Evolutionary conservation across 179 eudicot genomes (phyloP).

Genomic region (Dionaea muscipula): DNA sequence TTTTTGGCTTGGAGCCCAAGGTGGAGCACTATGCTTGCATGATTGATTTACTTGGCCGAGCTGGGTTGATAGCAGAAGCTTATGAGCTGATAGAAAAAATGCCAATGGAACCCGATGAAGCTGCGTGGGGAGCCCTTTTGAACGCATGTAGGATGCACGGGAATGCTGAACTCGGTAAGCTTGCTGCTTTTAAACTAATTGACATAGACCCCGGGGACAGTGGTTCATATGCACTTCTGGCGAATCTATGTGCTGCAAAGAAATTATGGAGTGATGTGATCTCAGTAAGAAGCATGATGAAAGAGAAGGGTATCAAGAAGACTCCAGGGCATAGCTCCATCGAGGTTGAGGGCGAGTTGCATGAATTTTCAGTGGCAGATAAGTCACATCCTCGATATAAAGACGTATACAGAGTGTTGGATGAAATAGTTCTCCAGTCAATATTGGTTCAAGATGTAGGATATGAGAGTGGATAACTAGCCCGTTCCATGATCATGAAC

Average conservation of each 20-base stretch:
- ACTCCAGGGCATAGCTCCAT: constrained; percentile 56
- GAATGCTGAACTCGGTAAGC: constrained; percentile 45
- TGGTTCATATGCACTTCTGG: constrained; percentile 49
- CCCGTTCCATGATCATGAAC: too few relatives aligned
- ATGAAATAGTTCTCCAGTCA: constrained; percentile 19
- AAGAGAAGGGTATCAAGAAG: constrained; percentile 53
- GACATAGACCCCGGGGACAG: constrained; percentile 47
- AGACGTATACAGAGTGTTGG: constrained; percentile 31
- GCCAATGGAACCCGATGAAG: constrained; percentile 69
- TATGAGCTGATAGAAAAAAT: constrained; percentile 33
- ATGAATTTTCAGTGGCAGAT: constrained; percentile 54
- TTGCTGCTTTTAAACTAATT: constrained; percentile 44
- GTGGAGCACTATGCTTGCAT: constrained; percentile 66
- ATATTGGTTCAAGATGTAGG: constrained; percentile 8
- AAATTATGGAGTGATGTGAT: constrained; percentile 53
- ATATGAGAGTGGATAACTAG: too few relatives aligned
- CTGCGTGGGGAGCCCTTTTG: constrained; percentile 67
- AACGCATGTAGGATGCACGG: constrained; percentile 56
- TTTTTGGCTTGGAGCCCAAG: constrained; percentile 31
- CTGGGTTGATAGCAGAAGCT: constrained; percentile 48
- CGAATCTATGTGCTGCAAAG: constrained; percentile 39
- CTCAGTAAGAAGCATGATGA: constrained; percentile 47
- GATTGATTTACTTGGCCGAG: constrained; percentile 59
- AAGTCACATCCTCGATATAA: constrained; percentile 46
- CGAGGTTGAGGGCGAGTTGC: constrained; percentile 52